Base-by-base conservation (phyloP, 1,139 yeast species). In the Geotrichum candidum region DNA sequence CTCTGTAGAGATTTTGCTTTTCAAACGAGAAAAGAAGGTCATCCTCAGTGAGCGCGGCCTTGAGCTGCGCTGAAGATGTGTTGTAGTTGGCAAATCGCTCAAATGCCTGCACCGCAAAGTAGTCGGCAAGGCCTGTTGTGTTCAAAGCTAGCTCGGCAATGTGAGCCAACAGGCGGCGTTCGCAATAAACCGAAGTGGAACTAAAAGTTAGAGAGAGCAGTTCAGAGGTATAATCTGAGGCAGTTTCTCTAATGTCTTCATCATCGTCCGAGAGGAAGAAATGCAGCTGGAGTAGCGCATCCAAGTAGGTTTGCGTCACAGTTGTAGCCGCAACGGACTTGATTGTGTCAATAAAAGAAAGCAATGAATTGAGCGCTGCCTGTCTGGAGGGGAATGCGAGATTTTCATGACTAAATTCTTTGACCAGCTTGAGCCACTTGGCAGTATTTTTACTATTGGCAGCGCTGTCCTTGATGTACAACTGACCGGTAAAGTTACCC, bases 241-340 rank as follows among this genome's bases (percentile, higher is more conserved):
- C 70, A 27, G 59, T 45, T 3, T 67, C 68, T 15, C 75, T 65
- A 51, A 73, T 59, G 29, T 70, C 72, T 22, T 77, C 80, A 65
- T 86, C 89, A 68, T 87, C 94, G 70, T 88, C 95, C 59, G 78
- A 76, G 18, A 86, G 71, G 63, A 77, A 80, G 18, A 72, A 68
- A 64, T 76, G 78, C 0, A 83, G 68, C 13, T 71, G 64, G 22
- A 78, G 67, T 33, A 71, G 61, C 11, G 70, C 65, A 23, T 61
- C 64, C 41, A 63, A 33, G 13, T 57, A 57, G 1, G 22, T 13
- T 25, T 56, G 27, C 3, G 29, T 41, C 25, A 22, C 35, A 41
- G 46, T 6, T 13, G 22, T 25, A 10, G 41, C 29, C 10, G 27
- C 35, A 31, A 35, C 45, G 1, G 33, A 18, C 31, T 58, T 48